A percentile compares a stretch with the other conserved stretches of the same genome.
These are phyloP conservation scores for Phyllosticta citrichinensis DNA, from an alignment of 2,329 filamentous ascomycete species.

Conservation along the genomic window DNA sequence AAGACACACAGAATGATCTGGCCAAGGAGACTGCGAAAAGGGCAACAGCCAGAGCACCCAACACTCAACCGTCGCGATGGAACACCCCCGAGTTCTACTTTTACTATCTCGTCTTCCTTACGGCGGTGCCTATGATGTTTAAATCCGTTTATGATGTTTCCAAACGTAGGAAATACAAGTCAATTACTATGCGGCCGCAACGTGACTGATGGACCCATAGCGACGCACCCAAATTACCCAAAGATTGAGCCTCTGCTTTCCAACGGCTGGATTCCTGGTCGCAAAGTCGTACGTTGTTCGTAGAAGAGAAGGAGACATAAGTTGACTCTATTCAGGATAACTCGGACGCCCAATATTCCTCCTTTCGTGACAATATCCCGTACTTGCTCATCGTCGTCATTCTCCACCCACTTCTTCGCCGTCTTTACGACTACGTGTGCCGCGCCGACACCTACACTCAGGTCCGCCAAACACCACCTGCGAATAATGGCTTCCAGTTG, in stretches of 20 bases:
- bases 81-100: conserved; percentile 73
- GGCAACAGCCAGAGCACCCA: conserved; percentile 16
- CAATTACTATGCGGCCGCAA: not conserved
- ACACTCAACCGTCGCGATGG: conserved; percentile 61
- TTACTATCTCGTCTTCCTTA: conserved; percentile 61
- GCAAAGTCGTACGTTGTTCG: conserved; percentile 61
- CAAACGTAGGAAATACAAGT: conserved; percentile 44
- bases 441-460: conserved; percentile 35
- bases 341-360: conserved; percentile 77
- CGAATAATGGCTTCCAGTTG: conserved; percentile 18
- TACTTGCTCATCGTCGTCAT: conserved; percentile 65
- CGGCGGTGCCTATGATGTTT: conserved; percentile 75
- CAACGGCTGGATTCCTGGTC: conserved; percentile 83
- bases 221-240: conserved; percentile 68
- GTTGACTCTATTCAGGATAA: conserved; percentile 53
- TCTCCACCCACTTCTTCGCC: conserved; percentile 70
- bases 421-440: conserved; percentile 52
- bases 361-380: conserved; percentile 78
- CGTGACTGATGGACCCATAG: conserved; percentile 35
- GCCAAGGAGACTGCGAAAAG: conserved; percentile 25
- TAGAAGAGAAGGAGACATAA: not conserved
- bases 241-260: conserved; percentile 63
- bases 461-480: conserved; percentile 23
- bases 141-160: conserved; percentile 83
- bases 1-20: conserved; percentile 14